Evolutionary conservation across 352 stramenopile genomes (phyloP).

Genomic region (Pythium periplocum): DNA sequence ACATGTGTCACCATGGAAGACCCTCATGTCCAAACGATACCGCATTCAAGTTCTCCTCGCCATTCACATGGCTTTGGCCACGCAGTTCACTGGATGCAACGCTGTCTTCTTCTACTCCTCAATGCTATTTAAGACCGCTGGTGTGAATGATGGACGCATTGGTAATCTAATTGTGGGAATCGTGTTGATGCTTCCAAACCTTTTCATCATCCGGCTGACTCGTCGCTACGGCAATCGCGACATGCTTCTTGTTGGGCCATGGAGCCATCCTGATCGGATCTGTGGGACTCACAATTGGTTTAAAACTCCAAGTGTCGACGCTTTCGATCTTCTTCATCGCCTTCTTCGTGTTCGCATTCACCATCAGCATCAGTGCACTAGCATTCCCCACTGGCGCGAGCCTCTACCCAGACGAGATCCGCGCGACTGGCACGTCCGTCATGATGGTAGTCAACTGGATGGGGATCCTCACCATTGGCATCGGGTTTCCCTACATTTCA

Average conservation of each 20-base stretch:
- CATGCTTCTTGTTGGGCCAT: slow-evolving; percentile 46
- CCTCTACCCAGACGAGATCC: slow-evolving; percentile 54
- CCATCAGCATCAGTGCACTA: slow-evolving; percentile 42
- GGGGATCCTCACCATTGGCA: slow-evolving; percentile 42
- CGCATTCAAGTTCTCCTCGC: slow-evolving; percentile 19
- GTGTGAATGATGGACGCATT: slow-evolving; percentile 48
- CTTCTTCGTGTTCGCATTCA: slow-evolving; percentile 40
- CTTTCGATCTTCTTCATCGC: slow-evolving; percentile 48
- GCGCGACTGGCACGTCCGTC: slow-evolving; percentile 35
- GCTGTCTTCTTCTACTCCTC: slow-evolving; percentile 73
- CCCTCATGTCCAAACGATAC: not conserved
- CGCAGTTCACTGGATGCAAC: slow-evolving; percentile 64
- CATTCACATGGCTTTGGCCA: slow-evolving; percentile 29
- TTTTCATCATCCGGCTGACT: slow-evolving; percentile 30
- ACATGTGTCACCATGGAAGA: no score
- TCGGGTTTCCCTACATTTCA: slow-evolving; percentile 49
- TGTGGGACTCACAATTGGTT: slow-evolving; percentile 34
- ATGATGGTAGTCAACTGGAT: slow-evolving; percentile 48
- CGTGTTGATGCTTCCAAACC: slow-evolving; percentile 46
- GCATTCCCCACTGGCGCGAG: slow-evolving; percentile 43
- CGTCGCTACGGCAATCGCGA: slow-evolving; percentile 39
- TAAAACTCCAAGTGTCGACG: slow-evolving; percentile 17
- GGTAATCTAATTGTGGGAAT: slow-evolving; percentile 50
- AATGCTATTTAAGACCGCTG: slow-evolving; percentile 47
- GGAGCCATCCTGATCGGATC: slow-evolving; percentile 41